These are phyloP conservation scores for Epichloe uncinata DNA, from an alignment of 2,329 filamentous ascomycete species.

Conservation along the genomic window DNA sequence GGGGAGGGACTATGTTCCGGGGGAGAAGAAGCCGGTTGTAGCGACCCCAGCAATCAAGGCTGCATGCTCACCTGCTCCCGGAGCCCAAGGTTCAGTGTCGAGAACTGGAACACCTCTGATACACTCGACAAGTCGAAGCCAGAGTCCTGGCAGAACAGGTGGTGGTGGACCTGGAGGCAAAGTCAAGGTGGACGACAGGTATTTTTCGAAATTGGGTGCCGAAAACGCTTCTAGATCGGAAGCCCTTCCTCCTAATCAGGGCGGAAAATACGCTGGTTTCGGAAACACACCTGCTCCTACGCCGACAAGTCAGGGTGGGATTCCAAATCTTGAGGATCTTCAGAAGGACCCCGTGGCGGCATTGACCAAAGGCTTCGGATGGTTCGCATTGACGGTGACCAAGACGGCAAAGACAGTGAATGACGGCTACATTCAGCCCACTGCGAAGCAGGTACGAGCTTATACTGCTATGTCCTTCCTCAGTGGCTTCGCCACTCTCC, in stretches of 20 bases:
- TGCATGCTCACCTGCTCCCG: constrained; percentile 20
- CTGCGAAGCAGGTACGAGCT: constrained; percentile 37
- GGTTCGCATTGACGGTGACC: constrained; percentile 77
- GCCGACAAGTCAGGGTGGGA: constrained; percentile 26
- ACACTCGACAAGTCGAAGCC: constrained; percentile 24
- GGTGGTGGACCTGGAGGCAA: constrained; percentile 24
- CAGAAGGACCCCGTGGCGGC: constrained; percentile 84
- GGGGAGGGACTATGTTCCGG: constrained; percentile 72
- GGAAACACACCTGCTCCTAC: constrained; percentile 57
- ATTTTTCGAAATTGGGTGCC: constrained; percentile 73
- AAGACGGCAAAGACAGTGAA: constrained; percentile 90
- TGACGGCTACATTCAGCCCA: constrained; percentile 83
- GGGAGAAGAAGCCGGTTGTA: constrained; percentile 37
- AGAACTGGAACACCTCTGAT: constrained; percentile 29
- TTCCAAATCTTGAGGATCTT: constrained; percentile 72
- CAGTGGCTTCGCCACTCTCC: background rate
- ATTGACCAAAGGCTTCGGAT: constrained; percentile 84
- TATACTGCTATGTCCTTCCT: background rate
- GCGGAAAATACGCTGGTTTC: constrained; percentile 86
- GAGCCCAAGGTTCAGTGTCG: constrained; percentile 20
- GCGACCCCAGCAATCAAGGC: constrained; percentile 9
- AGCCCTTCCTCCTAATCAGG: constrained; percentile 69
- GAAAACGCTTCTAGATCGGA: constrained; percentile 70
- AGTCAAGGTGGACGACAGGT: constrained; percentile 66
- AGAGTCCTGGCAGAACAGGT: constrained; percentile 19